Evolutionary conservation across 192 early-diverging fungal genomes (phyloP).

Genomic region (Coemansia sp.): DNA sequence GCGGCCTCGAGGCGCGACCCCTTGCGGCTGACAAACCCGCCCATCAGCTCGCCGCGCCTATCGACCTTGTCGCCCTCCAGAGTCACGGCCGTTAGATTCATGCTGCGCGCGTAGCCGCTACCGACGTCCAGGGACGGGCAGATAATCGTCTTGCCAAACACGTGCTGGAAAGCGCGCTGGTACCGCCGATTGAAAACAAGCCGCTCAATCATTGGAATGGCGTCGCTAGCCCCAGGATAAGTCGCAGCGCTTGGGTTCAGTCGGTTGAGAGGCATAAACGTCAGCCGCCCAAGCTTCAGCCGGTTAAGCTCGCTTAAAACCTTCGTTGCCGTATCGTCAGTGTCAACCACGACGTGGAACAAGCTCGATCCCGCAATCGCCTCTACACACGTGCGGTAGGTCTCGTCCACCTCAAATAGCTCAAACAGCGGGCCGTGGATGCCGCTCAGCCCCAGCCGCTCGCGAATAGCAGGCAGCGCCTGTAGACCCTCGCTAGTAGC

Average conservation of each 20-base stretch:
- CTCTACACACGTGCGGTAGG: constrained; percentile 84
- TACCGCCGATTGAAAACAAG: constrained; percentile 70
- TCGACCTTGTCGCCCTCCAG: constrained; percentile 92
- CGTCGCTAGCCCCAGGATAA: constrained; percentile 69
- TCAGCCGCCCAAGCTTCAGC: constrained; percentile 78
- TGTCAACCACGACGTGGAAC: constrained; percentile 96
- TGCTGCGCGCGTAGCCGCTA: constrained; percentile 70
- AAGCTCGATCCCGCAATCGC: constrained; percentile 81
- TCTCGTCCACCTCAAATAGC: constrained; percentile 85
- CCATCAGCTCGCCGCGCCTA: constrained; percentile 86
- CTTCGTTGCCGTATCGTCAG: constrained; percentile 80
- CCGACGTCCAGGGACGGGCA: constrained; percentile 82
- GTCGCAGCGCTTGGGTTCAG: constrained; percentile 60
- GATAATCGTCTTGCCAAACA: constrained; percentile 90
- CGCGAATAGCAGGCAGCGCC: constrained; percentile 66
- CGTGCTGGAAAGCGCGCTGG: constrained; percentile 79
- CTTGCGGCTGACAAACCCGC: constrained; percentile 79
- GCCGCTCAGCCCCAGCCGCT: constrained; percentile 63
- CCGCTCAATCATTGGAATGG: constrained; percentile 79
- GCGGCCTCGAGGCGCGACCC: constrained; percentile 75
- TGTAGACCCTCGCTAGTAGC: constrained; percentile 78
- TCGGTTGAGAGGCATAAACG: constrained; percentile 94
- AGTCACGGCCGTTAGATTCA: constrained; percentile 82
- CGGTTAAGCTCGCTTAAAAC: constrained; percentile 57
- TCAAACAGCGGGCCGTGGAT: constrained; percentile 91